Evolutionary conservation across 2,329 filamentous ascomycete species (phyloP).

Genomic region (Botrytis medusae): DNA sequence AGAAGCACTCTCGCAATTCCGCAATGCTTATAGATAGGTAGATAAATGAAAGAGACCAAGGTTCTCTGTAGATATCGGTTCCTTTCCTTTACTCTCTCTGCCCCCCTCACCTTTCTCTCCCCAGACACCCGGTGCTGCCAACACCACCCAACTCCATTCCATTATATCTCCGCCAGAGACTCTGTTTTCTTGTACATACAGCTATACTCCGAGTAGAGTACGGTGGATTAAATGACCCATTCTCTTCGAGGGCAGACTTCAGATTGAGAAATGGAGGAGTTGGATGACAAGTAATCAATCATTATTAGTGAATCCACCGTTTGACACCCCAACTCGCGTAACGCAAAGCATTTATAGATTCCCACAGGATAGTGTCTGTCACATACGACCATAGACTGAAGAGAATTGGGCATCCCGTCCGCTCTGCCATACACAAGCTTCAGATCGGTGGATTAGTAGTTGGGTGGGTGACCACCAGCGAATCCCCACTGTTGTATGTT

Average conservation of each 20-base stretch:
- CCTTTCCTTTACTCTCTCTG: neutral
- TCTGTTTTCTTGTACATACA: neutral
- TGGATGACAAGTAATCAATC: neutral
- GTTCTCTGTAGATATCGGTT: neutral
- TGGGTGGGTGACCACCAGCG: constrained; percentile 13
- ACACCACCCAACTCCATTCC: neutral
- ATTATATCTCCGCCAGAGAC: neutral
- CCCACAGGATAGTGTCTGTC: fast-evolving
- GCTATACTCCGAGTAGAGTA: too few relatives aligned
- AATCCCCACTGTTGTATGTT: constrained; percentile 6
- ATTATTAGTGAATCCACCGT: neutral
- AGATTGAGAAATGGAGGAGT: neutral
- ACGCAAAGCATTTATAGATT: neutral
- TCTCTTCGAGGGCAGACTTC: too few relatives aligned
- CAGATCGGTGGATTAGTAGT: constrained; percentile 15
- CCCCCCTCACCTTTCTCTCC: neutral
- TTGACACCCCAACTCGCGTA: neutral
- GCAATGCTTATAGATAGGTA: neutral
- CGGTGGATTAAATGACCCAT: too few relatives aligned
- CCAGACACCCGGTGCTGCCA: neutral
- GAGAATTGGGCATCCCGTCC: constrained; percentile 16
- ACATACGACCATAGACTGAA: constrained; percentile 16
- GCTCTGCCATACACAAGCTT: constrained; percentile 15
- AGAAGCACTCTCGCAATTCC: too few relatives aligned
- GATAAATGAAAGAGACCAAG: neutral